Conservation (phyloP, 192 early-diverging fungal species). For the Mortierella alpina region DNA sequence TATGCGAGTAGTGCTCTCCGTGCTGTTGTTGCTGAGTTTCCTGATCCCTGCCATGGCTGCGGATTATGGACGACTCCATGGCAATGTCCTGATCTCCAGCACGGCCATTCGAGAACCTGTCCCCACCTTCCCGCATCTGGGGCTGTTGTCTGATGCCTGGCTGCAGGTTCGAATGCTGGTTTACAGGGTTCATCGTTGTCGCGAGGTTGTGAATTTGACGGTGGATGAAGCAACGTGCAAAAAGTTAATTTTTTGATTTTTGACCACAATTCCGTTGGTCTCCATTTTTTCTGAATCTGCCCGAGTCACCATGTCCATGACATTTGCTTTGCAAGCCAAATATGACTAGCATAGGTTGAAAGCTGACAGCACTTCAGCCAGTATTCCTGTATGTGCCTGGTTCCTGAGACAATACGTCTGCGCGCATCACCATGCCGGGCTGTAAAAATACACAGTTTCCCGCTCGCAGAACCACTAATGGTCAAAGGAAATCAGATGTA, state of each 20-base stretch:
- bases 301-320: too few relatives aligned
- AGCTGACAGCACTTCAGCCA: too few relatives aligned
- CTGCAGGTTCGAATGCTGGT: constrained; percentile 18
- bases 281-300: not conserved
- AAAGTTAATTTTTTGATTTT: not conserved
- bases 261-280: not conserved
- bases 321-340: too few relatives aligned
- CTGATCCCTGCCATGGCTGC: not conserved
- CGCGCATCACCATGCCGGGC: too few relatives aligned
- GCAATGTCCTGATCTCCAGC: constrained; percentile 10
- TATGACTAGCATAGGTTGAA: too few relatives aligned
- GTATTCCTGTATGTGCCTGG: too few relatives aligned
- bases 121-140: not conserved
- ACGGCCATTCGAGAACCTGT: constrained; percentile 8
- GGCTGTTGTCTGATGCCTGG: constrained; percentile 20
- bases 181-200: not conserved
- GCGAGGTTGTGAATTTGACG: not conserved
- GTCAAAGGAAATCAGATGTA: too few relatives aligned
- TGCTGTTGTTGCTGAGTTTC: constrained; percentile 2
- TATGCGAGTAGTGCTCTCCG: constrained; percentile 5
- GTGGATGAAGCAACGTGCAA: not conserved
- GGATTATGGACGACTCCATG: not conserved
- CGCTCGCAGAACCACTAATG: too few relatives aligned
- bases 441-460: too few relatives aligned
- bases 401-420: too few relatives aligned